Conservation (phyloP, 768 basidiomycete genomes). For the Lepiota subincarnata region DNA sequence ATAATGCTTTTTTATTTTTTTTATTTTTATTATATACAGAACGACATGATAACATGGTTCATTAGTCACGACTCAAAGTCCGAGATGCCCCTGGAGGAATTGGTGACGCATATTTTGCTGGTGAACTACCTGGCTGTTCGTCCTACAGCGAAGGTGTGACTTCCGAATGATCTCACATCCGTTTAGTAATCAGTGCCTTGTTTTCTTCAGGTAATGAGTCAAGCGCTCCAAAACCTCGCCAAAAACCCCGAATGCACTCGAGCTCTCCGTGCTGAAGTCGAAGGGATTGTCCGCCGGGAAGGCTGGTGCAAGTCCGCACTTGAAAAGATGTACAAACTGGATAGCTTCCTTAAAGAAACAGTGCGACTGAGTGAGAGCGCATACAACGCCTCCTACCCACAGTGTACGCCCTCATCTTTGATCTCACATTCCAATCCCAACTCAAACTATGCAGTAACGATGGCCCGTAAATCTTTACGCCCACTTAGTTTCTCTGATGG, state of each 20-base stretch:
- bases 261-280: slow-evolving; percentile 32
- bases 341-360: slow-evolving; percentile 46
- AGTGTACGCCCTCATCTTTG: neutral
- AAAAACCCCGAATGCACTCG: slow-evolving; percentile 22
- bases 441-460: neutral
- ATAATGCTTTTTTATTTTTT: too few species aligned
- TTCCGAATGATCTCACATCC: slow-evolving; percentile 17
- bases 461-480: slow-evolving; percentile 5
- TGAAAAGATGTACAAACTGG: slow-evolving; percentile 35
- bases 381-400: slow-evolving; percentile 13
- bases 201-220: slow-evolving; percentile 23
- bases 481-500: slow-evolving; percentile 10
- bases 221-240: slow-evolving; percentile 32
- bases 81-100: slow-evolving; percentile 7
- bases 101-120: slow-evolving; percentile 2
- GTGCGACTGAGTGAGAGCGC: slow-evolving; percentile 29
- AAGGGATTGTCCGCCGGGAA: slow-evolving; percentile 20
- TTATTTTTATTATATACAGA: too few species aligned
- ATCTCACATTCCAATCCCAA: neutral
- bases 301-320: slow-evolving; percentile 28
- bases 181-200: neutral
- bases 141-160: slow-evolving; percentile 18
- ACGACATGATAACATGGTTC: slow-evolving; percentile 12
- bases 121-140: slow-evolving; percentile 5
- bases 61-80: neutral